Evolutionary conservation across 2,329 filamentous ascomycete genomes (phyloP).

Genomic region (Davidsoniella virescens): DNA sequence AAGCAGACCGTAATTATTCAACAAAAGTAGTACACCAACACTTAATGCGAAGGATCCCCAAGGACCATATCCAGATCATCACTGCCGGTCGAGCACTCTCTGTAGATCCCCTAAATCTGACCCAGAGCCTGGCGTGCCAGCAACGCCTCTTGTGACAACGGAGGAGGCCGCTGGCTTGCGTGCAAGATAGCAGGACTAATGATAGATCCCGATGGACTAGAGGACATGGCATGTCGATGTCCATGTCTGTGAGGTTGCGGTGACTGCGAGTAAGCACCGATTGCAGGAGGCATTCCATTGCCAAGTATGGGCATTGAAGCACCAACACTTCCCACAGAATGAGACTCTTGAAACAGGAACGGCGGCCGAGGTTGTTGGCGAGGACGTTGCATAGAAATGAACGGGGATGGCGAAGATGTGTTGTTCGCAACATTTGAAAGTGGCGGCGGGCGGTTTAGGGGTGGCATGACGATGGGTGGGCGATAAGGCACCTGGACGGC

Average conservation of each 20-base stretch:
- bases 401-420: background rate
- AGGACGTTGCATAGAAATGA: background rate
- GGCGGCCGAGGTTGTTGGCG: conserved; percentile 4
- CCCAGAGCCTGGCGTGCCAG: conserved; percentile 4
- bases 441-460: conserved; percentile 1
- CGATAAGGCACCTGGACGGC: no score
- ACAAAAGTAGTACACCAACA: background rate
- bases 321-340: background rate
- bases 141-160: conserved; percentile 5
- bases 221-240: no score
- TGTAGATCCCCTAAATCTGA: conserved; percentile 1
- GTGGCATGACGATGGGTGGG: background rate
- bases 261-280: background rate
- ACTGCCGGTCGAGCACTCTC: background rate
- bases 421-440: background rate
- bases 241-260: background rate
- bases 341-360: background rate
- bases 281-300: background rate
- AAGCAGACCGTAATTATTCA: background rate
- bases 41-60: background rate
- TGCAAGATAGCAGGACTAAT: background rate
- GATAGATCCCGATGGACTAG: background rate
- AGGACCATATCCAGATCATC: no score
- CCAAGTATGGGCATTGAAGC: no score
- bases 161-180: background rate